phyloP scores from a whole-genome alignment of 768 basidiomycete genomes.

The Pleurotus salmoneostramineus region DNA sequence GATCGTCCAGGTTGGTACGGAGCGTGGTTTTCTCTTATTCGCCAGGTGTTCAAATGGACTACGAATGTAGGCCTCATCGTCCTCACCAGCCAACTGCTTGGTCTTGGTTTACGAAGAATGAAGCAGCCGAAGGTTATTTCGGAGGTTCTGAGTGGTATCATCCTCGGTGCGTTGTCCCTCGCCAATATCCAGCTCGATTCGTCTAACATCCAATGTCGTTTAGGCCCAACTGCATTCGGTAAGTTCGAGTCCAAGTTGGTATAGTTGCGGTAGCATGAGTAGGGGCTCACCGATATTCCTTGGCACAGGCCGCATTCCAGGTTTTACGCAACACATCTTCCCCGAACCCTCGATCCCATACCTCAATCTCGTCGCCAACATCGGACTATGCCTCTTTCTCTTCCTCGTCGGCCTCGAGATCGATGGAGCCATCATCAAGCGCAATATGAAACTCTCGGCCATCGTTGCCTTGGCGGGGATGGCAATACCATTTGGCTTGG shows the following conservation, averaged over 20 bases:
- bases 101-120: constrained; percentile 65
- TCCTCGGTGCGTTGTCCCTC: constrained; percentile 52
- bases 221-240: constrained; percentile 51
- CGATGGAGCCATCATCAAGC: constrained; percentile 72
- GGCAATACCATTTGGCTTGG: constrained; percentile 83
- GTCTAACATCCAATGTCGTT: not conserved
- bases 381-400: constrained; percentile 84
- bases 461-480: constrained; percentile 83
- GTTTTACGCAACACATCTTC: constrained; percentile 85
- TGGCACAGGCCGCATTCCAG: constrained; percentile 69
- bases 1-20: constrained; percentile 76
- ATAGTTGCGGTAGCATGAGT: not conserved
- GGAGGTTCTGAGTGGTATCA: constrained; percentile 82
- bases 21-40: not conserved
- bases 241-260: constrained; percentile 1
- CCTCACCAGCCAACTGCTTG: constrained; percentile 70
- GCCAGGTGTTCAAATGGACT: not conserved
- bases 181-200: not conserved
- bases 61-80: constrained; percentile 70
- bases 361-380: constrained; percentile 83
- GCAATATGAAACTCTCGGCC: constrained; percentile 64
- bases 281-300: not conserved
- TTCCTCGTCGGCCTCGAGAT: constrained; percentile 95
- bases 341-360: constrained; percentile 68
- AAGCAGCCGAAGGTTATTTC: constrained; percentile 85